A percentile compares a stretch with the other conserved stretches of the same genome.
phyloP scores from a whole-genome alignment of 306 rosid species.

The Notholithocarpus densiflorus region DNA sequence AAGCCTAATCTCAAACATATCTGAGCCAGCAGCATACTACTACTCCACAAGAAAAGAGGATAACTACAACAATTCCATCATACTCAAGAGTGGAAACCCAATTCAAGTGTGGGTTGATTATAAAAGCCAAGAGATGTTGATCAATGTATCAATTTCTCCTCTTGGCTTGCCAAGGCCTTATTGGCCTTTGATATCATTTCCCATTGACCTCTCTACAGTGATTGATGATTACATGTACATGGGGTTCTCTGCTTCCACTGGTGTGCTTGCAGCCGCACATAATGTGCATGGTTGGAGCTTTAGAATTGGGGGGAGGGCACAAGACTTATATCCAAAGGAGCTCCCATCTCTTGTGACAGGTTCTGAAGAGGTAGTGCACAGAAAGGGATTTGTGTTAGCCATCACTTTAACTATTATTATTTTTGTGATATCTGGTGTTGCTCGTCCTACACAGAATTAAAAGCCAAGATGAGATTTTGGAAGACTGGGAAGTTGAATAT shows the following conservation, averaged over 20 bases:
- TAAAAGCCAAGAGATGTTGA: slow-evolving; percentile 16
- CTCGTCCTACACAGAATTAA: slow-evolving; percentile 3
- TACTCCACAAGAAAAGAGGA: background rate
- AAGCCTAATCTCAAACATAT: slow-evolving; percentile 27
- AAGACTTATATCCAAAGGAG: slow-evolving; percentile 12
- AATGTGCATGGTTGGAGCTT: slow-evolving; percentile 36
- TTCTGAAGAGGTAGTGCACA: background rate
- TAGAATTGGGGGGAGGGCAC: slow-evolving; percentile 22
- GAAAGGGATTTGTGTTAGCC: slow-evolving; percentile 23
- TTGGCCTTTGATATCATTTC: slow-evolving; percentile 23
- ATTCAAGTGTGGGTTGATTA: slow-evolving; percentile 32
- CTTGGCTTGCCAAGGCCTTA: slow-evolving; percentile 22
- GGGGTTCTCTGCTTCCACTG: slow-evolving; percentile 38
- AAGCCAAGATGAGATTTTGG: slow-evolving; percentile 21
- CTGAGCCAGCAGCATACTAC: slow-evolving; percentile 21
- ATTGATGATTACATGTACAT: slow-evolving; percentile 24
- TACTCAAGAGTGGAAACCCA: slow-evolving; percentile 19
- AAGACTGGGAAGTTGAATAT: slow-evolving; percentile 40
- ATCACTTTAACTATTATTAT: slow-evolving; percentile 18
- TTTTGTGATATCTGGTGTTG: background rate
- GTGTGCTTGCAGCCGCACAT: slow-evolving; percentile 24
- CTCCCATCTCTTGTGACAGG: slow-evolving; percentile 17
- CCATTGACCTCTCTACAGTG: slow-evolving; percentile 18
- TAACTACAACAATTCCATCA: background rate
- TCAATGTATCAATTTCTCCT: slow-evolving; percentile 25